These are phyloP conservation scores for Plasmodium blacklocki DNA, from an alignment of 169 alveolate genomes.

Conservation along the genomic window DNA sequence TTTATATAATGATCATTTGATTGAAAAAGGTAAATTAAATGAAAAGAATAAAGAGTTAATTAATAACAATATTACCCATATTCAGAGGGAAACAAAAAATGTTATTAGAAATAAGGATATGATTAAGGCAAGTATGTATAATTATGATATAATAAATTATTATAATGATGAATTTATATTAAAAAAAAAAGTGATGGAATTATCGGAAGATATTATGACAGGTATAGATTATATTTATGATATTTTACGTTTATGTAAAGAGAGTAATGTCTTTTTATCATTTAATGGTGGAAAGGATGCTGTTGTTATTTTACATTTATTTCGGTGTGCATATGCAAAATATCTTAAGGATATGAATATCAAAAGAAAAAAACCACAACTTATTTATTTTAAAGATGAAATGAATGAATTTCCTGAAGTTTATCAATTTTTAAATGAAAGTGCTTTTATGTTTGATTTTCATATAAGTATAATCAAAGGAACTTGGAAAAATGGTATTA, in stretches of 20 bases:
- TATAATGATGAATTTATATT: constrained; percentile 62
- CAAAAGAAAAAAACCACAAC: constrained; percentile 52
- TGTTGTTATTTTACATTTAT: constrained; percentile 81
- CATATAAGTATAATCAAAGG: constrained; percentile 57
- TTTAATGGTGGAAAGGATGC: constrained; percentile 89
- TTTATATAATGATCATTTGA: constrained; percentile 30
- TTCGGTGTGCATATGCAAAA: constrained; percentile 79
- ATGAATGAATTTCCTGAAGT: constrained; percentile 70
- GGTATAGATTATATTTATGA: constrained; percentile 65
- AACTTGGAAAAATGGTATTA: constrained; percentile 57
- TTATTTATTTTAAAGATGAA: constrained; percentile 63
- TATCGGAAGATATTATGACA: constrained; percentile 62
- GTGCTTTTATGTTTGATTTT: constrained; percentile 68
- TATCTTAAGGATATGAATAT: constrained; percentile 30
- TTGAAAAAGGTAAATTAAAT: constrained; percentile 24
- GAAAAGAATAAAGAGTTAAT: constrained; percentile 15
- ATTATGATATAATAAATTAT: constrained; percentile 64
- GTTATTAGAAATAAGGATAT: constrained; percentile 2
- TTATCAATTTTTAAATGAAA: constrained; percentile 63
- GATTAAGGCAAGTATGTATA: constrained; percentile 62
- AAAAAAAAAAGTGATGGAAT: constrained; percentile 54
- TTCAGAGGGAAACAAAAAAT: constrained; percentile 10
- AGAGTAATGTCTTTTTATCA: constrained; percentile 81
- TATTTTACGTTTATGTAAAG: constrained; percentile 68
- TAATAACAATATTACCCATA: neutral